These are phyloP conservation scores for Penicillium capsulatum DNA, from an alignment of 2,329 filamentous ascomycete species.

Conservation along the genomic window DNA sequence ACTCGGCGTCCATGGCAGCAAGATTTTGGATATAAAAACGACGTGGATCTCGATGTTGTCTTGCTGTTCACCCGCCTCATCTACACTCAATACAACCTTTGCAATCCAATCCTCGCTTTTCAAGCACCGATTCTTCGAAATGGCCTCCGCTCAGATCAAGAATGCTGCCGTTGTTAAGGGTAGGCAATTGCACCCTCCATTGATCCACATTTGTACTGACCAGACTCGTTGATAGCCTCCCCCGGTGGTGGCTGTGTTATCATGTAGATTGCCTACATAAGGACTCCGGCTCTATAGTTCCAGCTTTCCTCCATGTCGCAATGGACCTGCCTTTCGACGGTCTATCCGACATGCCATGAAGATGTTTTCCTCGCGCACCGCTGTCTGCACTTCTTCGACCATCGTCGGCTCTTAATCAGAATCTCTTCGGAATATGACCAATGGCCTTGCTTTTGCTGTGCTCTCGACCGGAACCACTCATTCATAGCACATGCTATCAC, in stretches of 20 bases:
- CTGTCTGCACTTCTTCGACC: not conserved
- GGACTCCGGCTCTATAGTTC: slow-evolving; percentile 2
- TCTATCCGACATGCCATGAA: not conserved
- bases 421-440: slow-evolving; percentile 4
- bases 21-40: no score
- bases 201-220: not conserved
- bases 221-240: slow-evolving; percentile 17
- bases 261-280: slow-evolving; percentile 24
- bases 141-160: slow-evolving; percentile 23
- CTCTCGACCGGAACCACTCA: slow-evolving; percentile 1
- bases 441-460: slow-evolving; percentile 1
- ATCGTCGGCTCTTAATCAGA: not conserved
- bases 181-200: slow-evolving; percentile 5
- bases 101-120: slow-evolving; percentile 6
- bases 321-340: slow-evolving; percentile 3
- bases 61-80: slow-evolving; percentile 7
- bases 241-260: slow-evolving; percentile 30
- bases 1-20: not conserved
- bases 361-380: not conserved
- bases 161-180: slow-evolving; percentile 24
- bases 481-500: slow-evolving; percentile 1
- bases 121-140: slow-evolving; percentile 18
- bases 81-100: slow-evolving; percentile 5
- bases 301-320: not conserved
- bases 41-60: no score